Base-by-base conservation (phyloP, 1,284 basidiomycete genomes). In the Leccinum cinnamomeum region DNA sequence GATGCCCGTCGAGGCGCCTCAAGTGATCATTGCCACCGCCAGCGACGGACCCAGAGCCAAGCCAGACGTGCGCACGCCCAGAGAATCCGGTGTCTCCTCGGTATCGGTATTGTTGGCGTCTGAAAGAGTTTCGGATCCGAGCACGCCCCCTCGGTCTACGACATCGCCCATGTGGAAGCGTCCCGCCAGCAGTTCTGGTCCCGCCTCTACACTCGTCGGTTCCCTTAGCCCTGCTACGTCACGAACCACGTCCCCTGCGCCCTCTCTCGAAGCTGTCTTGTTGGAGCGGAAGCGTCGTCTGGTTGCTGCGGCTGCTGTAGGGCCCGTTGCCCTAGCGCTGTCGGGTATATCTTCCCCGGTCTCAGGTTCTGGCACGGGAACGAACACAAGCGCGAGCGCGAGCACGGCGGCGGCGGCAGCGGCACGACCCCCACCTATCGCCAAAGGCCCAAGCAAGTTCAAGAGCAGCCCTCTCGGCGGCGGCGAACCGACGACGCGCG, bases 181-280 rank as follows among this genome's bases (percentile, higher is more conserved):
- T 12, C 50, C 64, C 7, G 7, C 57, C 33, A 72, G 71, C n/a
- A 64, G 41, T 41, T 59, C 69, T 3, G 64, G 60, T 7, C 55
- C 56, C 14, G 53, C 54, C 2, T 30, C 60, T 5, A 33, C 63
- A 18, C 39, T 63, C 20, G 55, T 63, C 28, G 53, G 55, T 20
- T 57, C 70, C n/a, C 56, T 60, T 28, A 69, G 64, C 33, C 63
- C 67, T 18, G 65, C 70, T 16, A 62, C 61, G 18, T 60, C 68
- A 10, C 63, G 64, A n/a, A 77, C 78, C 63, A 68, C 74, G 2
- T 46, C 82, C 2, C 83, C 84, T n/a, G 78, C 79, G 10, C 81
- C 82, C 3, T 81, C 85, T n/a, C 77, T 90, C 12, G 88, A 89
- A 67, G 86, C 85, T 0, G 79, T 87, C 54, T 69, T 88, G 55